Evolutionary conservation across 495 filamentous ascomycete species (phyloP).

Genomic region (Daldinia childiae): DNA sequence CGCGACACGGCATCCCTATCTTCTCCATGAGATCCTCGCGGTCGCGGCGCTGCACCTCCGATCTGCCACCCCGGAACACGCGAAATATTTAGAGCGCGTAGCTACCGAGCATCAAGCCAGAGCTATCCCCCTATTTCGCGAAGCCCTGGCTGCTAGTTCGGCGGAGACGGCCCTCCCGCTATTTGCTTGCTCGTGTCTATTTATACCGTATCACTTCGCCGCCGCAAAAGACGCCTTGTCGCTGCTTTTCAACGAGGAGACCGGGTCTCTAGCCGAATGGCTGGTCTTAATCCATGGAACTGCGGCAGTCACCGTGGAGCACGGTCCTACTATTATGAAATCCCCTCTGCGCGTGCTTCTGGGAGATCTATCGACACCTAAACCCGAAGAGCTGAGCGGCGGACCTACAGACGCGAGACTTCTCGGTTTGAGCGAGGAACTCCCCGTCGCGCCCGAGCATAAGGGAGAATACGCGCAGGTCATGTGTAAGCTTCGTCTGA

Average conservation of each 20-base stretch:
- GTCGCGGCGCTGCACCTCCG: slow-evolving; percentile 35
- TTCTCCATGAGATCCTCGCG: slow-evolving; percentile 41
- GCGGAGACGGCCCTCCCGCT: slow-evolving; percentile 28
- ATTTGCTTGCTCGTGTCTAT: slow-evolving; percentile 41
- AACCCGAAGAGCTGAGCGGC: slow-evolving; percentile 7
- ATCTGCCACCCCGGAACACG: slow-evolving; percentile 5
- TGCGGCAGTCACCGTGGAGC: slow-evolving; percentile 27
- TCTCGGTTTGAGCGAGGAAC: neutral
- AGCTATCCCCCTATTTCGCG: slow-evolving; percentile 40
- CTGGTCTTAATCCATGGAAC: slow-evolving; percentile 37
- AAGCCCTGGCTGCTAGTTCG: slow-evolving; percentile 23
- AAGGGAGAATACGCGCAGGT: slow-evolving; percentile 10
- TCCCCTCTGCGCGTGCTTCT: slow-evolving; percentile 31
- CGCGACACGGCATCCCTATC: slow-evolving; percentile 36
- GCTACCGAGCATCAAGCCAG: slow-evolving; percentile 37
- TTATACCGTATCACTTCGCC: slow-evolving; percentile 41
- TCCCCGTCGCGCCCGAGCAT: slow-evolving; percentile 14
- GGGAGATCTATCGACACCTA: slow-evolving; percentile 15
- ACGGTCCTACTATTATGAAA: slow-evolving; percentile 13
- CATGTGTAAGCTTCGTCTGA: slow-evolving; percentile 25
- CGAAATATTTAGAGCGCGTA: slow-evolving; percentile 7
- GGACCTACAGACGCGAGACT: slow-evolving; percentile 28
- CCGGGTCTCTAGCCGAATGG: slow-evolving; percentile 38
- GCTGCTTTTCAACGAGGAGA: slow-evolving; percentile 38
- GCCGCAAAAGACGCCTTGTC: slow-evolving; percentile 32